Conservation (phyloP, 73 alveolate genomes). For the Paraurostyla sp. region DNA sequence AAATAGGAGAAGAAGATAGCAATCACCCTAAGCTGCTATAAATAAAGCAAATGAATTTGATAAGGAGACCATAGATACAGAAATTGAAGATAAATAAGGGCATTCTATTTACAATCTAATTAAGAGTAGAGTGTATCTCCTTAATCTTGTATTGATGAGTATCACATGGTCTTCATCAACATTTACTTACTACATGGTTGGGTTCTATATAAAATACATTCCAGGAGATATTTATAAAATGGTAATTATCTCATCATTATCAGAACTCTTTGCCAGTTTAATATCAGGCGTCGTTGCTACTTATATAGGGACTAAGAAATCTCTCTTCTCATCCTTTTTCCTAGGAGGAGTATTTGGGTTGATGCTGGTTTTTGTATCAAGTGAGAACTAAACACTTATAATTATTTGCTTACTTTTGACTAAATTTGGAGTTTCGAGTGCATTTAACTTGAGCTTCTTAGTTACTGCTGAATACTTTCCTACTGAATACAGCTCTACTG, state of each 20-base stretch:
- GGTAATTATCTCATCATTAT: not conserved
- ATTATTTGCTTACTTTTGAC: slow-evolving; percentile 32
- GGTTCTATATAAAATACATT: slow-evolving; percentile 57
- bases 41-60: not conserved
- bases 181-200: slow-evolving; percentile 32
- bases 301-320: slow-evolving; percentile 6
- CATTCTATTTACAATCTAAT: not conserved
- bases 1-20: not conserved
- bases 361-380: not conserved
- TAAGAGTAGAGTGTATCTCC: not conserved
- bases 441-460: slow-evolving; percentile 22
- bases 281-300: slow-evolving; percentile 34
- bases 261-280: slow-evolving; percentile 8
- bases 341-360: slow-evolving; percentile 7
- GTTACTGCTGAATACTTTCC: slow-evolving; percentile 64
- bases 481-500: slow-evolving; percentile 17
- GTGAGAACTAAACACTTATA: not conserved
- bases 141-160: not conserved
- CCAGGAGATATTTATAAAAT: slow-evolving; percentile 47
- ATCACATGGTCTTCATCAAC: slow-evolving; percentile 36
- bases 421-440: slow-evolving; percentile 53
- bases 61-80: not conserved
- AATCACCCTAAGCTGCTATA: not conserved
- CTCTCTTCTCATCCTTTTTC: slow-evolving; percentile 14
- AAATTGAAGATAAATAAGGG: not conserved